These are phyloP conservation scores for Nigrospora osmanthi DNA, from an alignment of 2,329 filamentous ascomycete species.

Conservation along the genomic window DNA sequence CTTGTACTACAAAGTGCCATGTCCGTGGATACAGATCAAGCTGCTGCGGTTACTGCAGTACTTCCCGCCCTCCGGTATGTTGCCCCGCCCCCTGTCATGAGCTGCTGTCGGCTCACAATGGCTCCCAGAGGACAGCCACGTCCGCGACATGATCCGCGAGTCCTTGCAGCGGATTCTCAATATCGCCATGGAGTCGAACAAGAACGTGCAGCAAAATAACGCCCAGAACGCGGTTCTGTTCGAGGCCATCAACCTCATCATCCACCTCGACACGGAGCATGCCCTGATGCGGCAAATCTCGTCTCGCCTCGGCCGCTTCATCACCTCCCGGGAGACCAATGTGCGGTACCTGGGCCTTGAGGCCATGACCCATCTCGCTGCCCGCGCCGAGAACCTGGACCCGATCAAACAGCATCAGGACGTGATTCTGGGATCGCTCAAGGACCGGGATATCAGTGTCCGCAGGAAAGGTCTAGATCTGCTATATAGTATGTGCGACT, in stretches of 20 bases:
- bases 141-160: conserved; percentile 85
- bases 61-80: conserved; percentile 81
- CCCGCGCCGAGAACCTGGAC: conserved; percentile 85
- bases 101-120: neutral
- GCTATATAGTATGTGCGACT: conserved; percentile 99
- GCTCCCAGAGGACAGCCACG: conserved; percentile 71
- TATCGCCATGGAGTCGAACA: conserved; percentile 83
- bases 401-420: conserved; percentile 98
- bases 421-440: conserved; percentile 88
- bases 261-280: conserved; percentile 92
- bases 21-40: conserved; percentile 97
- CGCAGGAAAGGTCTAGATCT: conserved; percentile 91
- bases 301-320: conserved; percentile 83
- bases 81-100: neutral
- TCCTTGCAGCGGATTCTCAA: conserved; percentile 88
- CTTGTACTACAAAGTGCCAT: conserved; percentile 98
- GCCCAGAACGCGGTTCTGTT: conserved; percentile 97
- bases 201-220: conserved; percentile 99
- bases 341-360: conserved; percentile 93
- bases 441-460: conserved; percentile 95
- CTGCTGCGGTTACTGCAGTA: conserved; percentile 87
- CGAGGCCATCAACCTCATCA: conserved; percentile 97
- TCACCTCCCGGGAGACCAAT: conserved; percentile 94
- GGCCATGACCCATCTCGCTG: conserved; percentile 96
- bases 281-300: conserved; percentile 96